phyloP scores from a whole-genome alignment of 441 rosid genomes.

The Aleurites moluccanus region DNA sequence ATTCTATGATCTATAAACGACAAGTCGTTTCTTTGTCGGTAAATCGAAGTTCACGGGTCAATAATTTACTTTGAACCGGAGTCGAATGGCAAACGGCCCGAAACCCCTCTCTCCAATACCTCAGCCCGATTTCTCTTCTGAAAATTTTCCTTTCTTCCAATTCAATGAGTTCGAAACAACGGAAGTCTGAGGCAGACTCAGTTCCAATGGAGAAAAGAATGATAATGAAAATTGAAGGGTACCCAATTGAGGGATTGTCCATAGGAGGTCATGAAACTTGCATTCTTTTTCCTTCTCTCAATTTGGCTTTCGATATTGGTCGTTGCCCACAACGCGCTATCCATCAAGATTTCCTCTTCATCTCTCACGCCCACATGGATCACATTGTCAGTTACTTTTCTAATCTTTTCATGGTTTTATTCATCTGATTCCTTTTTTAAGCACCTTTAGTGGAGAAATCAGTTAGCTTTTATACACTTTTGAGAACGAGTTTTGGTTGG shows the following conservation, averaged over 20 bases:
- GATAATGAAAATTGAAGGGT: constrained; percentile 50
- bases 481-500: not conserved
- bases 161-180: constrained; percentile 15
- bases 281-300: constrained; percentile 75
- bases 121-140: not conserved
- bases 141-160: not conserved
- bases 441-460: not conserved
- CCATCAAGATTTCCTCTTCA: constrained; percentile 83
- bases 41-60: too few species aligned
- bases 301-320: constrained; percentile 86
- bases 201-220: constrained; percentile 6
- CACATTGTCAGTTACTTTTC: constrained; percentile 59
- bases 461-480: not conserved
- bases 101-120: not conserved
- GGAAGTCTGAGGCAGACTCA: not conserved
- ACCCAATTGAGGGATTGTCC: constrained; percentile 78
- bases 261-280: constrained; percentile 97
- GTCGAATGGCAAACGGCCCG: not conserved
- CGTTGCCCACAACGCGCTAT: constrained; percentile 91
- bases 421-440: not conserved
- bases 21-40: too few species aligned
- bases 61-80: not conserved
- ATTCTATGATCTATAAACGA: too few species aligned
- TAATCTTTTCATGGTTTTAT: not conserved
- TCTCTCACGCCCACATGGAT: constrained; percentile 96